A percentile compares a stretch with the other conserved stretches of the same genome.
These are phyloP conservation scores for Chalciporus sp. DNA, from an alignment of 1,284 basidiomycete genomes.

Conservation along the genomic window DNA sequence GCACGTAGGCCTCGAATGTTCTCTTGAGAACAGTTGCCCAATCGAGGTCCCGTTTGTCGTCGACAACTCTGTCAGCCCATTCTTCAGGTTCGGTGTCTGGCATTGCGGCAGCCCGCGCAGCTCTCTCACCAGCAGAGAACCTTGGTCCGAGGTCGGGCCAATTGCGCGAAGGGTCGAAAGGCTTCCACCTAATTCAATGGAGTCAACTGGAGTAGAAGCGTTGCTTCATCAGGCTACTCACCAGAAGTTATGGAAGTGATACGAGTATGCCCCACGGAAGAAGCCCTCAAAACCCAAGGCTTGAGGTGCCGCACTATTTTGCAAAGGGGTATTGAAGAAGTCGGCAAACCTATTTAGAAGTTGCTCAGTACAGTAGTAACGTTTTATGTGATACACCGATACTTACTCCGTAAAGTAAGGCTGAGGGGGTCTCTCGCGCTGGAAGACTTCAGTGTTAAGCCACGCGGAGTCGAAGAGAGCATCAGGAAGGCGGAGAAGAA, in stretches of 20 bases:
- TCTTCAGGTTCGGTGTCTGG: slow-evolving; percentile 37
- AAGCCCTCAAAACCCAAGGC: slow-evolving; percentile 84
- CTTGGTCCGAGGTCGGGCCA: slow-evolving; percentile 88
- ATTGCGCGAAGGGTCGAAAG: slow-evolving; percentile 86
- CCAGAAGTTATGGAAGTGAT: slow-evolving; percentile 89
- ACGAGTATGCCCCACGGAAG: slow-evolving; percentile 84
- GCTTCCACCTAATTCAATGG: slow-evolving; percentile 75
- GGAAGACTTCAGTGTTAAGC: slow-evolving; percentile 83
- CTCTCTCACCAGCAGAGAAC: slow-evolving; percentile 74
- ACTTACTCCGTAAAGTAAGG: slow-evolving; percentile 80
- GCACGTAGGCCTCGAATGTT: slow-evolving; percentile 87
- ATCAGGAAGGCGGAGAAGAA: slow-evolving; percentile 79
- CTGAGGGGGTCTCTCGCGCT: slow-evolving; percentile 80
- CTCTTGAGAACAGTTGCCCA: slow-evolving; percentile 92
- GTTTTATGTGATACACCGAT: slow-evolving; percentile 7
- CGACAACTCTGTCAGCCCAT: slow-evolving; percentile 43
- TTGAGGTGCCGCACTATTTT: slow-evolving; percentile 70
- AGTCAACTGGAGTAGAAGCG: not conserved
- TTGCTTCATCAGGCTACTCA: slow-evolving; percentile 30
- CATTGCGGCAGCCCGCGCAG: slow-evolving; percentile 46
- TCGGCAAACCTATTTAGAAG: slow-evolving; percentile 61
- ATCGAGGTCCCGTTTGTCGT: slow-evolving; percentile 75
- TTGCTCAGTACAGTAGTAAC: slow-evolving; percentile 1
- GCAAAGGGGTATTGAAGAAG: slow-evolving; percentile 79
- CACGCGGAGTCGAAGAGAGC: slow-evolving; percentile 88